Conservation (phyloP, 805 yeast genomes). For the Zygosaccharomyces gambellarensis region DNA sequence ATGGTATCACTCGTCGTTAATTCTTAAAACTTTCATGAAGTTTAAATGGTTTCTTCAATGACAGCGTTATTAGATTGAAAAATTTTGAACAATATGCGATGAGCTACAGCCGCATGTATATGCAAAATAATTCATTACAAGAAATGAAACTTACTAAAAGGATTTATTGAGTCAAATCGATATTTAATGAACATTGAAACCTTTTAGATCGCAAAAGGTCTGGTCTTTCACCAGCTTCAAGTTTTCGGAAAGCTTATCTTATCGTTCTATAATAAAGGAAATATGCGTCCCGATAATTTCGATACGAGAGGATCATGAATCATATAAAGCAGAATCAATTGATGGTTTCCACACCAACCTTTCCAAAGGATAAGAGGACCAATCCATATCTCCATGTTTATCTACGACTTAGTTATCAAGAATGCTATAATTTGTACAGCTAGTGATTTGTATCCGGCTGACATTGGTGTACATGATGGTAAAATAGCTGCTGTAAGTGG, state of each 20-base stretch:
- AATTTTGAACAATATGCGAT: slow-evolving; percentile 1
- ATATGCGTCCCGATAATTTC: background rate
- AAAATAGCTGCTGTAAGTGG: slow-evolving; percentile 37
- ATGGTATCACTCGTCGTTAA: background rate
- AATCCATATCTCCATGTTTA: slow-evolving; percentile 3
- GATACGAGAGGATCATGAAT: background rate
- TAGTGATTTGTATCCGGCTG: slow-evolving; percentile 28
- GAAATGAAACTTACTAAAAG: background rate
- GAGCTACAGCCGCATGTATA: slow-evolving; percentile 2
- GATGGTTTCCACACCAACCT: background rate
- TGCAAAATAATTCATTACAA: background rate
- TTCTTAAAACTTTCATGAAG: background rate
- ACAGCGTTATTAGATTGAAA: background rate
- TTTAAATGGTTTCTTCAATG: background rate
- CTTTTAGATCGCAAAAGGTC: background rate
- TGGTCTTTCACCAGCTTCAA: background rate
- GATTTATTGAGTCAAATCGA: background rate
- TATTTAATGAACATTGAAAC: background rate
- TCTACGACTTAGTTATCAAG: slow-evolving; percentile 17
- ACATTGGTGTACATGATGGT: slow-evolving; percentile 41
- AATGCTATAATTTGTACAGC: slow-evolving; percentile 14
- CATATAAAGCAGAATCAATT: background rate
- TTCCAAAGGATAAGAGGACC: background rate
- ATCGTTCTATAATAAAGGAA: slow-evolving; percentile 1
- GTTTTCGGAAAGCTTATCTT: background rate